A percentile compares a stretch with the other conserved stretches of the same genome.
phyloP scores from a whole-genome alignment of 345 rosid species.

The Sapria himalayana region DNA sequence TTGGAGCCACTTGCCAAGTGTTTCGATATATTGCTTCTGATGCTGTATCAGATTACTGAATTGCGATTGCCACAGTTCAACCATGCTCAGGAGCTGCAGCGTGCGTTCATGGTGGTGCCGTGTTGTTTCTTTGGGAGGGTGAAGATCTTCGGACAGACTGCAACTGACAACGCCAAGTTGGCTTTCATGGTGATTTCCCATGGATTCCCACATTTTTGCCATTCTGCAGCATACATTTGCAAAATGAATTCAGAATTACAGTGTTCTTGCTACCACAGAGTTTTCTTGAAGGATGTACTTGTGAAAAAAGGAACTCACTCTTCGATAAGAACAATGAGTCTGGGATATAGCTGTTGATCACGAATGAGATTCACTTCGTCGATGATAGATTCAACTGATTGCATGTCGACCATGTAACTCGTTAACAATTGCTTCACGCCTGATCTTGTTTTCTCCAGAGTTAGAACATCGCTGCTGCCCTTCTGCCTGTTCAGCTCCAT shows the following conservation, averaged over 20 bases:
- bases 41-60: constrained; percentile 48
- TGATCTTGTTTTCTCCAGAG: constrained; percentile 86
- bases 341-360: constrained; percentile 70
- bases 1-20: constrained; percentile 48
- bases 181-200: constrained; percentile 45
- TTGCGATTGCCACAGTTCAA: constrained; percentile 52
- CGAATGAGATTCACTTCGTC: constrained; percentile 77
- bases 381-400: constrained; percentile 87
- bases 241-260: constrained; percentile 5
- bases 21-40: constrained; percentile 62
- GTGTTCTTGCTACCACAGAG: not conserved
- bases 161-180: constrained; percentile 46
- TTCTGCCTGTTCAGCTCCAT: constrained; percentile 52
- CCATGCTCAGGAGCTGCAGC: constrained; percentile 30
- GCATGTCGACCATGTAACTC: constrained; percentile 92
- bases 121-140: constrained; percentile 52
- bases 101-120: constrained; percentile 60
- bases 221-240: constrained; percentile 24
- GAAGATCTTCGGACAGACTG: constrained; percentile 43
- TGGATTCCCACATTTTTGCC: constrained; percentile 75
- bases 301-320: constrained; percentile 30
- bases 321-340: constrained; percentile 47
- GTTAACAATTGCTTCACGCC: constrained; percentile 86
- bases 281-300: not conserved
- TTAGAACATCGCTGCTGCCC: constrained; percentile 58